These are phyloP conservation scores for Aspergillus fischeri DNA, from an alignment of 2,329 filamentous ascomycete genomes.

Conservation along the genomic window DNA sequence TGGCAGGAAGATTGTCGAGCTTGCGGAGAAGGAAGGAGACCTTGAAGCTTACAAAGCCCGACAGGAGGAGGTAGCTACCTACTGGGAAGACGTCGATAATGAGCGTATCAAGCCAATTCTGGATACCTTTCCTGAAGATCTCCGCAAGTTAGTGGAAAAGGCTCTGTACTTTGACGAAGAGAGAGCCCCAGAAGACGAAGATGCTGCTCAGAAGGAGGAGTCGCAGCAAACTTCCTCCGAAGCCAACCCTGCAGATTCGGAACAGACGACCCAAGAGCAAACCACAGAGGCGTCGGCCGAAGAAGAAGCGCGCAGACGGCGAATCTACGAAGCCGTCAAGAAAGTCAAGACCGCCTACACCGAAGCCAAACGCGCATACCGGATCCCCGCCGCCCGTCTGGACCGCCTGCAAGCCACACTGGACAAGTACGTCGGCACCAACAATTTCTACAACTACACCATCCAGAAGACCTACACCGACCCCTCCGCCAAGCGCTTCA, in stretches of 20 bases:
- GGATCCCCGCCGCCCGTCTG: conserved; percentile 68
- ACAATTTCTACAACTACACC: conserved; percentile 97
- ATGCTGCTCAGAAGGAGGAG: conserved; percentile 16
- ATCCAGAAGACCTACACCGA: conserved; percentile 80
- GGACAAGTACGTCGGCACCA: conserved; percentile 72
- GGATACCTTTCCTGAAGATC: conserved; percentile 40
- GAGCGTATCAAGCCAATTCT: conserved; percentile 69
- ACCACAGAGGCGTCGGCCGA: conserved; percentile 3
- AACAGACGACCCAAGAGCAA: background rate
- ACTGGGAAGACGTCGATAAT: conserved; percentile 80
- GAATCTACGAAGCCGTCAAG: conserved; percentile 63
- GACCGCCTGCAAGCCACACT: conserved; percentile 72
- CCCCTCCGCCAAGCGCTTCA: conserved; percentile 80
- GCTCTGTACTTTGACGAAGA: conserved; percentile 38
- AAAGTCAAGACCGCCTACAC: conserved; percentile 79
- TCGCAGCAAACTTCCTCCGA: conserved; percentile 11
- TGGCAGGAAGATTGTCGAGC: conserved; percentile 75
- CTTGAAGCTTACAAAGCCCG: conserved; percentile 64
- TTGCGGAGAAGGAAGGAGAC: conserved; percentile 68
- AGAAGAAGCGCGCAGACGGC: conserved; percentile 31
- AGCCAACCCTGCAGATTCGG: conserved; percentile 7
- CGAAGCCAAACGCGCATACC: conserved; percentile 77
- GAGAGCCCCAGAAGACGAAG: conserved; percentile 25
- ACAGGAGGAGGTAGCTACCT: conserved; percentile 73
- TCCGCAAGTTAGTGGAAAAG: conserved; percentile 38